Conservation (phyloP, 2,329 filamentous ascomycete genomes). For the Neonectria magnoliae region DNA sequence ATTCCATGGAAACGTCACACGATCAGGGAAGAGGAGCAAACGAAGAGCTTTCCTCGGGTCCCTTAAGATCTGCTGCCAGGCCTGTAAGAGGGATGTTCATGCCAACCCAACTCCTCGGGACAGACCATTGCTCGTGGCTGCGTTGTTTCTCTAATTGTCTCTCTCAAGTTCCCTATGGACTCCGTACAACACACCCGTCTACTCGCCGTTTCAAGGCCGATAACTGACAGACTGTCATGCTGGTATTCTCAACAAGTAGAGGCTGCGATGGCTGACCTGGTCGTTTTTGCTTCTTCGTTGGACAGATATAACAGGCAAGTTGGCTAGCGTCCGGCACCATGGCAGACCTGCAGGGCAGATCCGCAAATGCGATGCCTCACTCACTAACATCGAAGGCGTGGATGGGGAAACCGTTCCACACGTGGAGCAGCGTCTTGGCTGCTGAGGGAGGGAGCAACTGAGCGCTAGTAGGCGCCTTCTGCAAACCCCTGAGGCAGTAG, state of each 20-base stretch:
- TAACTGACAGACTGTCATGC: neutral
- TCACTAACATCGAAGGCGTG: constrained; percentile 12
- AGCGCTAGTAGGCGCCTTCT: constrained; percentile 27
- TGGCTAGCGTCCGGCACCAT: neutral
- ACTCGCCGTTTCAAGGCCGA: neutral
- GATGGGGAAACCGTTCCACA: constrained; percentile 37
- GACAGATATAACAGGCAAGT: neutral
- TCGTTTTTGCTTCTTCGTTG: constrained; percentile 1
- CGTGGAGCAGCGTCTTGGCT: constrained; percentile 38
- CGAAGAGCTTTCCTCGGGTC: neutral
- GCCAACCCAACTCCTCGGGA: constrained; percentile 33
- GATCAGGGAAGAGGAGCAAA: constrained; percentile 19
- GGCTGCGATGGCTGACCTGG: neutral
- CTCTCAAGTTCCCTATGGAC: neutral
- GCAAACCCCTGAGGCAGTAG: constrained; percentile 13
- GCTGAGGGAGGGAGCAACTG: constrained; percentile 18
- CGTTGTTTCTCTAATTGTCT: constrained; percentile 9
- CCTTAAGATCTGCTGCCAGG: neutral
- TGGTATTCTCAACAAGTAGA: neutral
- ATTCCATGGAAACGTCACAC: constrained; percentile 33
- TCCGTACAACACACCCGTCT: neutral
- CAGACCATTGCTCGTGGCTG: constrained; percentile 15
- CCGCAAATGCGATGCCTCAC: constrained; percentile 17
- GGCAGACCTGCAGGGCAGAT: constrained; percentile 9
- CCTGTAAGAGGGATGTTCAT: constrained; percentile 18